A percentile compares a stretch with the other conserved stretches of the same genome.
Evolutionary conservation across 2,329 filamentous ascomycete genomes (phyloP).

Genomic region (Graphilbum sp.): DNA sequence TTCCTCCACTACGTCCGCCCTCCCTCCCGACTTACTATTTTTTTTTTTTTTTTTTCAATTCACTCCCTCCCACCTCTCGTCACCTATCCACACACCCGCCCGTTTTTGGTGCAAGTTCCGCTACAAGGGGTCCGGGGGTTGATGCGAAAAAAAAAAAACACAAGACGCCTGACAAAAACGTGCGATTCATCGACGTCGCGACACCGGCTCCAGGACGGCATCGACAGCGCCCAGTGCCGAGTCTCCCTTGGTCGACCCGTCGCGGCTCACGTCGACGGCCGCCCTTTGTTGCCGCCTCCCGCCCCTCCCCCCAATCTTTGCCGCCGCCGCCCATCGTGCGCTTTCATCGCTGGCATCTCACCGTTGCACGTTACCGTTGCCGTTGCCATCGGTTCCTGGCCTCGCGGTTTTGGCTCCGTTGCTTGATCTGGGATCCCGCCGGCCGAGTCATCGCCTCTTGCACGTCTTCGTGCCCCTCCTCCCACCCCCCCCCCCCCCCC

Average conservation of each 20-base stretch:
- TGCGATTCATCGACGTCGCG: neutral
- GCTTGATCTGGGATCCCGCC: neutral
- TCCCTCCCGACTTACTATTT: neutral
- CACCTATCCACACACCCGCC: neutral
- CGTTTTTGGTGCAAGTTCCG: constrained; percentile 4
- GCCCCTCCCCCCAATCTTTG: no score
- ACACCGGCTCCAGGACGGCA: no score
- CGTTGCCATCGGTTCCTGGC: no score
- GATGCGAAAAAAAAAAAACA: neutral
- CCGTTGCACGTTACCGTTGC: no score
- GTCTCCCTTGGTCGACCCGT: no score
- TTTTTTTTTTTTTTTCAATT: neutral
- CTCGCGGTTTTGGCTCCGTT: no score
- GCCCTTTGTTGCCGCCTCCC: neutral
- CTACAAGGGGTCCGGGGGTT: constrained; percentile 5
- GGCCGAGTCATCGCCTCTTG: neutral
- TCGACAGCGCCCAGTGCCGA: no score
- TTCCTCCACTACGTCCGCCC: neutral
- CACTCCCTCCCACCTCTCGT: neutral
- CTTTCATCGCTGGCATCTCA: no score
- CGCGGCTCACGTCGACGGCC: neutral
- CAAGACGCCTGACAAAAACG: neutral
- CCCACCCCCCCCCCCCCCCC: neutral
- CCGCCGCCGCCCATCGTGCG: no score
- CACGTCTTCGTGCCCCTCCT: neutral